Conservation (phyloP, 371 early-diverging fungal genomes). For the Mycotypha africana region DNA sequence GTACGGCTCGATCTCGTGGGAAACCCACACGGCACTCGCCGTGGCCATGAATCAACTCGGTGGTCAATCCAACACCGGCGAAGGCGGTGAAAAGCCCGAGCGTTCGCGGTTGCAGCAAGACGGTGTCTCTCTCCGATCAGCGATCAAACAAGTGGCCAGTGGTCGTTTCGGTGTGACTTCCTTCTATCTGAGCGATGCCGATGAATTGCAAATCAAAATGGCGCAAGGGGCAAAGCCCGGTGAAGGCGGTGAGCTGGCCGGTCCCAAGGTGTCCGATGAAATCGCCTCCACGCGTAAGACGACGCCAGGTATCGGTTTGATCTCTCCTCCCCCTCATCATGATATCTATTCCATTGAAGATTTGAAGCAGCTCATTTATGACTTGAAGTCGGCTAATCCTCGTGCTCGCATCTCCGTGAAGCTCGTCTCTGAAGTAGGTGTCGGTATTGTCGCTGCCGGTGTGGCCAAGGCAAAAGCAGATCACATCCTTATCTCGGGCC, state of each 20-base stretch:
- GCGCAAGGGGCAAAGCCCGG: conserved; percentile 99
- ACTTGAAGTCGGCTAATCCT: conserved; percentile 91
- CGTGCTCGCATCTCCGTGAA: conserved; percentile 91
- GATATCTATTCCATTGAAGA: conserved; percentile 98
- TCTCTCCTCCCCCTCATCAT: conserved; percentile 96
- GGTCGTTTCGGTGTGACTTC: conserved; percentile 97
- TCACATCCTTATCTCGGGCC: conserved; percentile 92
- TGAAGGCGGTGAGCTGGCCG: conserved; percentile 81
- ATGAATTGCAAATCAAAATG: conserved; percentile 98
- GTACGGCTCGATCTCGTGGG: conserved; percentile 95
- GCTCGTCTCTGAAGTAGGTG: conserved; percentile 94
- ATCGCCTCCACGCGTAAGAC: conserved; percentile 93
- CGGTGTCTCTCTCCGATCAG: conserved; percentile 81
- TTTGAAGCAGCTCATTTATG: conserved; percentile 95
- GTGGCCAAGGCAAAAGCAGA: conserved; percentile 97
- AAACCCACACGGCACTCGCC: conserved; percentile 90
- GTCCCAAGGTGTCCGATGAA: conserved; percentile 84
- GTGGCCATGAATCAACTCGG: conserved; percentile 95
- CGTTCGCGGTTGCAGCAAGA: conserved; percentile 65
- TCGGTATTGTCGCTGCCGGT: conserved; percentile 94
- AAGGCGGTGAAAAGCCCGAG: conserved; percentile 94
- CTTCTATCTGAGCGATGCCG: conserved; percentile 87
- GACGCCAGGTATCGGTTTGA: conserved; percentile 92
- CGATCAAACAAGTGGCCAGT: conserved; percentile 97
- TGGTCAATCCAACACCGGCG: conserved; percentile 96